phyloP scores from a whole-genome alignment of 768 basidiomycete genomes.

The Mycena amicta region DNA sequence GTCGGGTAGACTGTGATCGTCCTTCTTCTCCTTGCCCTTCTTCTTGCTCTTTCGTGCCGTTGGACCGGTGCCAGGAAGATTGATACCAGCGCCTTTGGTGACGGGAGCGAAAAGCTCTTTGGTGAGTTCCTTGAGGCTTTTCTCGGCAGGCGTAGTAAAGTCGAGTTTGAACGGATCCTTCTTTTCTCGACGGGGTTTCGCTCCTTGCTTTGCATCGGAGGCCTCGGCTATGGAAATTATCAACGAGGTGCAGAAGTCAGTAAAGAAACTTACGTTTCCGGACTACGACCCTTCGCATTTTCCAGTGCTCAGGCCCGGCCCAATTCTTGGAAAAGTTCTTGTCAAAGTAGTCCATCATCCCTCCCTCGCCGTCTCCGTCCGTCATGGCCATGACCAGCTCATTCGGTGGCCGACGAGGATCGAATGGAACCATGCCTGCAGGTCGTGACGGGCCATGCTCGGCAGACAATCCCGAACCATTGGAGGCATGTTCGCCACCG shows the following conservation, averaged over 20 bases:
- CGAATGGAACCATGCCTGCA: constrained; percentile 74
- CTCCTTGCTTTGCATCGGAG: constrained; percentile 45
- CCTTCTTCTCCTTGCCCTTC: constrained; percentile 63
- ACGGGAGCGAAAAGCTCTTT: constrained; percentile 81
- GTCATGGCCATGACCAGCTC: constrained; percentile 87
- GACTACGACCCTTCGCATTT: constrained; percentile 72
- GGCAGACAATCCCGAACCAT: constrained; percentile 47
- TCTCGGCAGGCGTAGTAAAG: constrained; percentile 63
- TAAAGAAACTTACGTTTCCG: constrained; percentile 61
- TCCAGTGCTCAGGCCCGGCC: constrained; percentile 99
- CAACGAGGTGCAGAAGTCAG: not conserved
- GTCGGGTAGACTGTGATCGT: constrained; percentile 83
- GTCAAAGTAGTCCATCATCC: constrained; percentile 88
- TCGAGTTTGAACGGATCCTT: constrained; percentile 86
- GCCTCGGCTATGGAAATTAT: constrained; percentile 31
- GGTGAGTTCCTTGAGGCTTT: constrained; percentile 58
- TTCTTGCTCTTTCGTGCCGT: constrained; percentile 42
- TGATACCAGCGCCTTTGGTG: constrained; percentile 70
- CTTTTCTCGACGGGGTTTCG: constrained; percentile 60
- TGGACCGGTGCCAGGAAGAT: constrained; percentile 57
- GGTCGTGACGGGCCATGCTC: constrained; percentile 42
- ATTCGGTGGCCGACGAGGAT: constrained; percentile 76
- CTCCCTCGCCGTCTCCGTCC: constrained; percentile 55
- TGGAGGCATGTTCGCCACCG: constrained; percentile 43
- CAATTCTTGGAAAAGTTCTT: constrained; percentile 87